Evolutionary conservation across 2,329 filamentous ascomycete species (phyloP).

Genomic region (Colletotrichum musicola): DNA sequence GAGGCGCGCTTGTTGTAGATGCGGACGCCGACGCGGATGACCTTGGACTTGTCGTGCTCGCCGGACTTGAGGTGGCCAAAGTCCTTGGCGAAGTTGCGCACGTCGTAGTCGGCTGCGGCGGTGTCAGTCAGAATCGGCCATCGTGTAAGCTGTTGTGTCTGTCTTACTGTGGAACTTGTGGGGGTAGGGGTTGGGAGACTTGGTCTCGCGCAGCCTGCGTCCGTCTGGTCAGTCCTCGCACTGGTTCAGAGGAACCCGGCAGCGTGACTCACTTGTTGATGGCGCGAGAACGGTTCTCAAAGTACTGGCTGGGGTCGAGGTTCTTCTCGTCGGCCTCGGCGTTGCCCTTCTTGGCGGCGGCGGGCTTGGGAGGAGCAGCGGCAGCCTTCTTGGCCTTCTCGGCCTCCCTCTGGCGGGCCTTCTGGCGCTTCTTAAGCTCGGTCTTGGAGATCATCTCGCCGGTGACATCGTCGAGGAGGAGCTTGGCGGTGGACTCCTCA

Average conservation of each 20-base stretch:
- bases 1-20: slow-evolving; percentile 90
- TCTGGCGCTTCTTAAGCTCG: slow-evolving; percentile 94
- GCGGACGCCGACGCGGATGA: slow-evolving; percentile 83
- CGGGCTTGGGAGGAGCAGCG: slow-evolving; percentile 69
- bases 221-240: slow-evolving; percentile 59
- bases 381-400: slow-evolving; percentile 91
- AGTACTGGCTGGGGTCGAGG: slow-evolving; percentile 78
- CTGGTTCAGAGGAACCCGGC: slow-evolving; percentile 58
- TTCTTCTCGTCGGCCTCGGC: slow-evolving; percentile 75
- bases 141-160: no score
- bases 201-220: slow-evolving; percentile 72
- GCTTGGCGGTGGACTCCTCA: slow-evolving; percentile 64
- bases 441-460: slow-evolving; percentile 89
- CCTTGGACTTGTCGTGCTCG: slow-evolving; percentile 81
- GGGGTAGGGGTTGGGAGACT: slow-evolving; percentile 87
- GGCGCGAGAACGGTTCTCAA: slow-evolving; percentile 90
- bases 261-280: slow-evolving; percentile 69
- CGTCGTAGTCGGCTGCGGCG: slow-evolving; percentile 83
- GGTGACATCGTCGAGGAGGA: slow-evolving; percentile 91
- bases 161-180: slow-evolving; percentile 70
- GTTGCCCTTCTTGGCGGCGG: slow-evolving; percentile 77
- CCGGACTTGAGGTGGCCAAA: slow-evolving; percentile 89
- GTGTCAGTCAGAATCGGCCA: slow-evolving; percentile 35
- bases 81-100: slow-evolving; percentile 82
- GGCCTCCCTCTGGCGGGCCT: slow-evolving; percentile 87